Base-by-base conservation (phyloP, 495 filamentous ascomycete genomes). In the Aspergillus diversus region DNA sequence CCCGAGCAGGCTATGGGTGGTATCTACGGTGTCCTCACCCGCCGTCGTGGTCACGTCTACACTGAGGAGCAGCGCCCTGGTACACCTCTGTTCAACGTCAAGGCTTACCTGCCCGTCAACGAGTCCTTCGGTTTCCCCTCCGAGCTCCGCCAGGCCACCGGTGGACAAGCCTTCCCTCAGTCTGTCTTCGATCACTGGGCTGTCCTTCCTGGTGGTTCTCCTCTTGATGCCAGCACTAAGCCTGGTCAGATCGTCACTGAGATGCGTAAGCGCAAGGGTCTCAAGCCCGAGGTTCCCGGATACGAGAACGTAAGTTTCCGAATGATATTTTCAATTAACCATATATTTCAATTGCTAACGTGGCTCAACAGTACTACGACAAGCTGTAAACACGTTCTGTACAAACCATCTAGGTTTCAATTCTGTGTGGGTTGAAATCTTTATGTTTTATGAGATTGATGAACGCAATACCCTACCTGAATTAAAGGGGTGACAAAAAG, bases 101-200 rank as follows among this genome's bases (percentile, higher is more conserved):
- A 98, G 89, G 93, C 95, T 65, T 99, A 97, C 84, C 84, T 99
- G 61, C 95, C 95, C 77, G 92, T 98, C 87, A 94, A 96, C 85
- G 95, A 99, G 87, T 99, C 95, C 12, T 99, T 99, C 88, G 96
- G 95, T 81, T 99, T 99, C 90, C 95, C 93, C 76, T 90, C 86
- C 77, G 95, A 98, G 86, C 92, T 99, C 71, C 94, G 95, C 75
- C 86, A 87, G 68, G 85, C 86, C 76, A 99, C 95, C 66, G 91
- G 90, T 78, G 95, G 95, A 71, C 95, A 98, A 85, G 95, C 95
- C 66, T 99, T 99, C 92, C 95, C 95, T 70, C 94, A 97, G 84
- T 89, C 86, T 63, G 92, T 99, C 71, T 98, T 99, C 85, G 93
- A 97, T 78, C 95, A 99, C 83, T 99, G 92, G 92, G 87, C 93